Base-by-base conservation (phyloP, 73 alveolate genomes). In the Paramecium sexaurelia region DNA sequence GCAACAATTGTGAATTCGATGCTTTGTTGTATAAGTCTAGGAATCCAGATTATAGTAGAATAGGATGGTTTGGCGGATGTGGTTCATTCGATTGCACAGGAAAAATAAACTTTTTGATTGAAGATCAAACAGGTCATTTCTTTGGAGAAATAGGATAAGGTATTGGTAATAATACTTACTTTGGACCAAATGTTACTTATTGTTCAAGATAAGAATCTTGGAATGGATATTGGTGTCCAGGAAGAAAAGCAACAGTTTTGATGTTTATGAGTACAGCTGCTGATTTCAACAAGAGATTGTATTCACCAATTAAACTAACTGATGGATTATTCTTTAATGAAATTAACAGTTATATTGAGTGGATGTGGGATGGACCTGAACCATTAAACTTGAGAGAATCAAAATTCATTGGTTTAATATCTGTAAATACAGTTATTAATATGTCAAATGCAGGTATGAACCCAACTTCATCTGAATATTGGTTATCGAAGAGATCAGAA, bases 21-120 rank as follows among this genome's bases (percentile, higher is more conserved):
- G 89, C 91, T 10, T 20, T 37, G 13, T 22, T 75, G 1, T 39
- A 43, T 9, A 35, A 55, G 17, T 20, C 75, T 6, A 41, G 66
- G 1, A 55, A 71, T 37, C 69, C 94, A 26, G 45, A 61, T 61
- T 19, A 19, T 1, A 9, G 66, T 11, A 29, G 22, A 78, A 6
- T 66, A 13, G 94, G 94, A 32, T 69, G 94, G 89, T 69, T 69
- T 41, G 94, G 94, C n/a, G 94, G 94, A 11, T 88, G 94, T 88
- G 94, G 94, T 26, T 45, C 87, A 32, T 69, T 88, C 39, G 17
- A n/a, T 1, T 88, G 94, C 73, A 88, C 94, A 36, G 94, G 94
- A 43, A 39, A 55, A 43, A 41, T 24, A 10, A 88, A 88, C 57
- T 83, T 69, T 40, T 71, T 88, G 20, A 35, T 68, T 3, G 94